Evolutionary conservation across 1,284 basidiomycete species (phyloP).

Genomic region (Naganishia albida): DNA sequence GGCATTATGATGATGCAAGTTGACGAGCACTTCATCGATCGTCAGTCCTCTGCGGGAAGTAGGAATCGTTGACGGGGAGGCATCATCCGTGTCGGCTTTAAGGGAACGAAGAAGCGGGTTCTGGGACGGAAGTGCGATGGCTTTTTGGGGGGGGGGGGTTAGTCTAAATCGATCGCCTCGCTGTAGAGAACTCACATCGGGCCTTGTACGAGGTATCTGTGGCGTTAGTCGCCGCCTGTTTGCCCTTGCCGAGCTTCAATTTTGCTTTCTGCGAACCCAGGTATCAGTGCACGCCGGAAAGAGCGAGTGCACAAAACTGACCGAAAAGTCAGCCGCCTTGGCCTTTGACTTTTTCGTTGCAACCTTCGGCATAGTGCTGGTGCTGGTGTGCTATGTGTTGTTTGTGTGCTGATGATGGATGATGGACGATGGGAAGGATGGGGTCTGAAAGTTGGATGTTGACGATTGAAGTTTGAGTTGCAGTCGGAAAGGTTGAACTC

Average conservation of each 20-base stretch:
- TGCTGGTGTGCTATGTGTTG: background rate
- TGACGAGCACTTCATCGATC: constrained; percentile 73
- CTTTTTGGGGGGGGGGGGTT: constrained; percentile 59
- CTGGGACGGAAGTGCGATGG: constrained; percentile 85
- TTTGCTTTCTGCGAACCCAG: constrained; percentile 75
- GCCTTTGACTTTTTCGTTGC: constrained; percentile 80
- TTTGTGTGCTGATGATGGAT: background rate
- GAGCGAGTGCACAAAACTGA: constrained; percentile 48
- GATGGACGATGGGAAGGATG: background rate
- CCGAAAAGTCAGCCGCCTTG: constrained; percentile 83
- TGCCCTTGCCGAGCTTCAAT: constrained; percentile 93
- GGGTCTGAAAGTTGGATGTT: no score
- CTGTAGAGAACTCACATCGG: constrained; percentile 63
- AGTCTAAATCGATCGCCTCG: background rate
- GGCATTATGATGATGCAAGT: constrained; percentile 80
- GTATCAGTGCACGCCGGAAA: no score
- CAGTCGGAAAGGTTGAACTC: no score
- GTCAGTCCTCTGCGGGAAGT: constrained; percentile 75
- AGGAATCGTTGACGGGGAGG: constrained; percentile 58
- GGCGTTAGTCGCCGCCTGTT: constrained; percentile 76
- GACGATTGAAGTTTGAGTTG: no score
- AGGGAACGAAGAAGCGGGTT: constrained; percentile 54
- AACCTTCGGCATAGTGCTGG: constrained; percentile 69
- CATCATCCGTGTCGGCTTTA: constrained; percentile 33
- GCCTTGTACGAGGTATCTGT: constrained; percentile 96